Conservation (phyloP, 75 land plant genomes). For the Cupressus sempervirens region DNA sequence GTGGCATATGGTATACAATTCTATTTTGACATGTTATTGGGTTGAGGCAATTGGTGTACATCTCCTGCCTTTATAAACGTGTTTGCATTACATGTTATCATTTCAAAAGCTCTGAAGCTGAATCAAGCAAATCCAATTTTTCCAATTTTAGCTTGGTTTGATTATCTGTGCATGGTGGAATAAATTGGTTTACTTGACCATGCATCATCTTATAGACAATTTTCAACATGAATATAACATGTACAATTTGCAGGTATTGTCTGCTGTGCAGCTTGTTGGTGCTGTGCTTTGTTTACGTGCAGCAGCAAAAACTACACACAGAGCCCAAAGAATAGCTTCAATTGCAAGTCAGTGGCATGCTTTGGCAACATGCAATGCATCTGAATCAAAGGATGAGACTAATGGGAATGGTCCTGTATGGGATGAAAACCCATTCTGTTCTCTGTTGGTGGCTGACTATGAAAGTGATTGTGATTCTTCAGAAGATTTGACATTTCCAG, state of each 20-base stretch:
- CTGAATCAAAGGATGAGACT: slow-evolving; percentile 23
- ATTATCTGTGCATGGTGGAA: neutral
- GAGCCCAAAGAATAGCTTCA: slow-evolving; percentile 76
- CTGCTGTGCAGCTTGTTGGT: slow-evolving; percentile 73
- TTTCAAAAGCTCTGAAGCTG: neutral
- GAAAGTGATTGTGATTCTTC: slow-evolving; percentile 67
- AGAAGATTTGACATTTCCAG: slow-evolving; percentile 20
- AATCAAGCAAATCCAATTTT: neutral
- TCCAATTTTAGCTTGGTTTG: neutral
- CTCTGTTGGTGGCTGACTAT: slow-evolving; percentile 22
- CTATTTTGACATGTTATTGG: neutral
- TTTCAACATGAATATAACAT: slow-evolving; percentile 2
- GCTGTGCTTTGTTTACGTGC: slow-evolving; percentile 61
- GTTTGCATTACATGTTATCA: neutral
- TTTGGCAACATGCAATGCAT: slow-evolving; percentile 48
- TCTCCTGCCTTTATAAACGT: neutral
- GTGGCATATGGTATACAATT: neutral
- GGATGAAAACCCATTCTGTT: slow-evolving; percentile 11
- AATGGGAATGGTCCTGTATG: slow-evolving; percentile 12
- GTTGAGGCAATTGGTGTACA: neutral
- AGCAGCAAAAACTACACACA: slow-evolving; percentile 87
- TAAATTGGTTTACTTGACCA: neutral
- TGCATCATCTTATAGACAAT: neutral
- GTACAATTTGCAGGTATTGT: slow-evolving; percentile 49
- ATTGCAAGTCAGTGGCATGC: slow-evolving; percentile 92